Percentiles rank a stretch among this genome's conserved stretches.
Evolutionary conservation across 768 basidiomycete species (phyloP).

Genomic region (Tricholoma hemisulphureum): DNA sequence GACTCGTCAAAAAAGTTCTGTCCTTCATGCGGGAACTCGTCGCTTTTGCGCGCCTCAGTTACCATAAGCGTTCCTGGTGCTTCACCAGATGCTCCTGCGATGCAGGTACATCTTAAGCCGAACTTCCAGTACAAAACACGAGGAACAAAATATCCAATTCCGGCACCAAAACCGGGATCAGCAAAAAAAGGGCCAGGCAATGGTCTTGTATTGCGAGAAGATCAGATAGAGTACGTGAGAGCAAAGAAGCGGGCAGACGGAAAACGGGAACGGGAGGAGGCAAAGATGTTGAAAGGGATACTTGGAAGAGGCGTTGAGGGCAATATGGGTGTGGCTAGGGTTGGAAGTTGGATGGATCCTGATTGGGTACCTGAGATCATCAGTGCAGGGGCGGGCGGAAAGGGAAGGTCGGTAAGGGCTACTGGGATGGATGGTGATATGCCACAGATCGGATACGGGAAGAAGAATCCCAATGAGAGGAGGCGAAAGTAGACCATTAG

Average conservation of each 20-base stretch:
- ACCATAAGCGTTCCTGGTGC: slow-evolving; percentile 72
- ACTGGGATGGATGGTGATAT: slow-evolving; percentile 61
- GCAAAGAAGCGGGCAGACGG: slow-evolving; percentile 78
- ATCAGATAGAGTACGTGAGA: slow-evolving; percentile 83
- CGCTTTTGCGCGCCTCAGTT: slow-evolving; percentile 87
- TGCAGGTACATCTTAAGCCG: slow-evolving; percentile 90
- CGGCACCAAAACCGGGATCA: slow-evolving; percentile 83
- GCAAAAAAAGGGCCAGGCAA: slow-evolving; percentile 82
- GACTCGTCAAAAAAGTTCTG: slow-evolving; percentile 95
- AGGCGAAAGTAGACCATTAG: slow-evolving; percentile 49
- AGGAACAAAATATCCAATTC: slow-evolving; percentile 91
- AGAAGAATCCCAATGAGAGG: slow-evolving; percentile 86
- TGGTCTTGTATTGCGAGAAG: slow-evolving; percentile 87
- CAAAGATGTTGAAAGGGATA: slow-evolving; percentile 64
- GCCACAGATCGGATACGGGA: slow-evolving; percentile 84
- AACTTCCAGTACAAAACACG: slow-evolving; percentile 94
- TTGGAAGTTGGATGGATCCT: slow-evolving; percentile 91
- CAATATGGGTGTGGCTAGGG: slow-evolving; percentile 47
- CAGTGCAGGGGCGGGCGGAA: slow-evolving; percentile 63
- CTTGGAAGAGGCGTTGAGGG: slow-evolving; percentile 45
- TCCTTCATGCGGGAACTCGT: slow-evolving; percentile 93
- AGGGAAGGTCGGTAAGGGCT: slow-evolving; percentile 56
- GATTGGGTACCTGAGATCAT: slow-evolving; percentile 90
- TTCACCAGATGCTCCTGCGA: slow-evolving; percentile 55
- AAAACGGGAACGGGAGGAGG: slow-evolving; percentile 75